Evolutionary conservation across 768 basidiomycete species (phyloP).

Genomic region (Phanerochaete carnosa): DNA sequence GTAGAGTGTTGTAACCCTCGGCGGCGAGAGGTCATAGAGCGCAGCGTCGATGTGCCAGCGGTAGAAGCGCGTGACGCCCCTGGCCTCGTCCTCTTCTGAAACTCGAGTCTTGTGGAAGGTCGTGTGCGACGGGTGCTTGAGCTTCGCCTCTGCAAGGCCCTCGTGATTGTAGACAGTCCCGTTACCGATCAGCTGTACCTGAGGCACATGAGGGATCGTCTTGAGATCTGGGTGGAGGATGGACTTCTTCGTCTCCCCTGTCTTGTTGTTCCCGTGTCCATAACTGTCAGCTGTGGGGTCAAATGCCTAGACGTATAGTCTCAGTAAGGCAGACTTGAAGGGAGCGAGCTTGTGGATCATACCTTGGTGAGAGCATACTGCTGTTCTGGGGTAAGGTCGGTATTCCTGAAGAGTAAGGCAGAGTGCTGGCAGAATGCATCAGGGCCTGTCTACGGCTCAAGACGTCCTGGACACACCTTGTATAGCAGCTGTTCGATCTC

Average conservation of each 20-base stretch:
- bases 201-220: constrained; percentile 83
- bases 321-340: not conserved
- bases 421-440: constrained; percentile 46
- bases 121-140: constrained; percentile 84
- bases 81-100: constrained; percentile 67
- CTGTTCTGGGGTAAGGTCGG: constrained; percentile 69
- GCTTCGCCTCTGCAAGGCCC: constrained; percentile 69
- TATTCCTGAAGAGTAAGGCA: constrained; percentile 71
- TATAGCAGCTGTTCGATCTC: constrained; percentile 73
- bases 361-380: constrained; percentile 87
- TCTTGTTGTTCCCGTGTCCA: constrained; percentile 90
- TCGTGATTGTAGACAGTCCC: constrained; percentile 79
- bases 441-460: not conserved
- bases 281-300: constrained; percentile 64
- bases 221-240: constrained; percentile 89
- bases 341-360: constrained; percentile 9
- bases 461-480: constrained; percentile 45
- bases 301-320: constrained; percentile 53
- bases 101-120: constrained; percentile 84
- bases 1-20: constrained; percentile 83
- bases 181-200: constrained; percentile 92
- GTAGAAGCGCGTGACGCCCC: constrained; percentile 85
- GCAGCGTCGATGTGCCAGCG: constrained; percentile 94
- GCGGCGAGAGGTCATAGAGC: constrained; percentile 71
- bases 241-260: constrained; percentile 66